Conservation (phyloP, 2,329 filamentous ascomycete genomes). For the Colletotrichum destructivum region DNA sequence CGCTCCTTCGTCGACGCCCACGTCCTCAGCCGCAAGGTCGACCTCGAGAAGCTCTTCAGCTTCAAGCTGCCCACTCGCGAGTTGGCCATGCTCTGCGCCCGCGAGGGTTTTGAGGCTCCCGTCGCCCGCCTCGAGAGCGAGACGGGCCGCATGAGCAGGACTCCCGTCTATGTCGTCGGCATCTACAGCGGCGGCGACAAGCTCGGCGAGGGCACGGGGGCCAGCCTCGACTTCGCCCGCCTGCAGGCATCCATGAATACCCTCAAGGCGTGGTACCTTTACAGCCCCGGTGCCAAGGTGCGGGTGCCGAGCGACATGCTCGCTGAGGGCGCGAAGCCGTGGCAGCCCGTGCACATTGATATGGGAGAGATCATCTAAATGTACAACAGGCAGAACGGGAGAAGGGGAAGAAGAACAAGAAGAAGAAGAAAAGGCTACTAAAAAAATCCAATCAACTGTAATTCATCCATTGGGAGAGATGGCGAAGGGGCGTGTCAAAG, state of each 20-base stretch:
- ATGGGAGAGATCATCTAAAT: slow-evolving; percentile 77
- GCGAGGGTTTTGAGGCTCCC: slow-evolving; percentile 91
- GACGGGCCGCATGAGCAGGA: slow-evolving; percentile 87
- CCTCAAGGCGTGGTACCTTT: slow-evolving; percentile 96
- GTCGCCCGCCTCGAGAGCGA: slow-evolving; percentile 91
- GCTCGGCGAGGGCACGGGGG: slow-evolving; percentile 89
- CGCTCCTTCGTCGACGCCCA: slow-evolving; percentile 89
- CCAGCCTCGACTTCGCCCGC: slow-evolving; percentile 83
- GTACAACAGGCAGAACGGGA: neutral
- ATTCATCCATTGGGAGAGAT: slow-evolving; percentile 15
- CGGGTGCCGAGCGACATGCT: slow-evolving; percentile 80
- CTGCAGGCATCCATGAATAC: slow-evolving; percentile 86
- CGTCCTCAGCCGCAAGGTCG: slow-evolving; percentile 84
- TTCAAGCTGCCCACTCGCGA: slow-evolving; percentile 90
- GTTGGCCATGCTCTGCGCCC: slow-evolving; percentile 83
- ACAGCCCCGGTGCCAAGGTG: slow-evolving; percentile 80
- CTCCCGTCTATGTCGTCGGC: slow-evolving; percentile 93
- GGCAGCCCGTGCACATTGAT: slow-evolving; percentile 79
- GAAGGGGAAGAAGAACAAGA: neutral
- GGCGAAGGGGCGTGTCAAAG: neutral
- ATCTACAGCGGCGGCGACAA: slow-evolving; percentile 94
- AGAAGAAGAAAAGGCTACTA: neutral
- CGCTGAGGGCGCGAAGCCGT: slow-evolving; percentile 71
- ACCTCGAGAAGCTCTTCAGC: slow-evolving; percentile 83
- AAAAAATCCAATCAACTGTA: slow-evolving; percentile 30